Base-by-base conservation (phyloP, 495 filamentous ascomycete species). In the Aspergillus bridgeri region DNA sequence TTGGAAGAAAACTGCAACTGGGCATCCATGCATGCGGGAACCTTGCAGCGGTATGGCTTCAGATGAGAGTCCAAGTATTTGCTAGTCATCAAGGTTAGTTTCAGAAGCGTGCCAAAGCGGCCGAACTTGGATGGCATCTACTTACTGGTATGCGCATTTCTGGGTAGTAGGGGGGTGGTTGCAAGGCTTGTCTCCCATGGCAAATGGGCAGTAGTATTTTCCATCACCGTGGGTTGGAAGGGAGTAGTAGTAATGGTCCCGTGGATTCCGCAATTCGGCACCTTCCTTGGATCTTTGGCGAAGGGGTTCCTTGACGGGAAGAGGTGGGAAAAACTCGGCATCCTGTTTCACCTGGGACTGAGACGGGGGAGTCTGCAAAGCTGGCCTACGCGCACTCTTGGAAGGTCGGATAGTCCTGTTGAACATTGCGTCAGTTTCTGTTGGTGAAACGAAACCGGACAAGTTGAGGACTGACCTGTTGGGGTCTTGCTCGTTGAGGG, bases 101-200 rank as follows among this genome's bases (percentile, higher is more conserved):
- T 44, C 18, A 25, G 51, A 19, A 54, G 27, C 20, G 57, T 59
- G 46, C n/a, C 56, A 57, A 49, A 52, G n/a, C 27, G 15, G 18
- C 18, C 9, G 1, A 24, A 15, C n/a, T 6, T 25, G 22, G 11
- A 1, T 17, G 27, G 48, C 18, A 3, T 6, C 4, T 58, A 69
- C 88, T 83, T 87, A 92, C 92, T 96, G 90, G 72, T 96, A 97
- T 74, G 94, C 92, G 85, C 92, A 97, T 81, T 96, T 96, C 60
- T 96, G 87, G 72, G 91, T 91, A 62, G 90, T 91, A 20, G 90
- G 85, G 65, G 87, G 86, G 80, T 95, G 90, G 69, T 81, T 86
- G 82, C 91, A 95, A 58, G 80, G 83, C 44, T 85, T 74, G 59
- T 89, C 80, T 69, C 83, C 83, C 54, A 60, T 66, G 72, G 89